Percentiles rank a stretch among this genome's conserved stretches.
phyloP scores from a whole-genome alignment of 352 stramenopile species.

The Phytopythium litorale region DNA sequence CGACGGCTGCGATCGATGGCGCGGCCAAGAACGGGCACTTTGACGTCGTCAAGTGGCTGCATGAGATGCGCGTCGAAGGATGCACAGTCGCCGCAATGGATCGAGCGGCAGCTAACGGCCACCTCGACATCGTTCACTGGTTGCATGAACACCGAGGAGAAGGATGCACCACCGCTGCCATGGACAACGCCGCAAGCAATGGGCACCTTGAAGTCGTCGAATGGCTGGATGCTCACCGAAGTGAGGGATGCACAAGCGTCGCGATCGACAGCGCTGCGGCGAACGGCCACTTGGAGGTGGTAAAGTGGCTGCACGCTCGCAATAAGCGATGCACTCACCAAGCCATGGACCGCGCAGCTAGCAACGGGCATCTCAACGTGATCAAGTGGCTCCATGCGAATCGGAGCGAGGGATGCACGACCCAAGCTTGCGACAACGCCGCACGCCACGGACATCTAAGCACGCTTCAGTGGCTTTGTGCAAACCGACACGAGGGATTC shows the following conservation, averaged over 20 bases:
- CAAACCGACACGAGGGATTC: conserved; percentile 1
- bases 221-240: not conserved
- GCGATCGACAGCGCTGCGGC: not conserved
- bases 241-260: not conserved
- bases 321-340: conserved; percentile 13
- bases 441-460: not conserved
- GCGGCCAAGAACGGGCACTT: not conserved
- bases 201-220: not conserved
- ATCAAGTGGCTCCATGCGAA: conserved; percentile 25
- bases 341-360: conserved; percentile 19
- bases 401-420: not conserved
- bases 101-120: not conserved
- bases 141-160: not conserved
- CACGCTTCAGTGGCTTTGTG: conserved; percentile 4
- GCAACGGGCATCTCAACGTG: conserved; percentile 10
- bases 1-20: conserved; percentile 4
- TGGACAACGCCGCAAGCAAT: conserved; percentile 6
- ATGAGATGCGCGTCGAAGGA: not conserved
- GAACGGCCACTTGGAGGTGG: conserved; percentile 24
- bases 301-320: conserved; percentile 8
- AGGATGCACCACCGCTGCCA: conserved; percentile 4
- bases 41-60: conserved; percentile 5
- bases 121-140: conserved; percentile 4
- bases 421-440: conserved; percentile 1
- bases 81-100: conserved; percentile 3